Base-by-base conservation (phyloP, 352 stramenopile species). In the Globisporangium megalacanthum region DNA sequence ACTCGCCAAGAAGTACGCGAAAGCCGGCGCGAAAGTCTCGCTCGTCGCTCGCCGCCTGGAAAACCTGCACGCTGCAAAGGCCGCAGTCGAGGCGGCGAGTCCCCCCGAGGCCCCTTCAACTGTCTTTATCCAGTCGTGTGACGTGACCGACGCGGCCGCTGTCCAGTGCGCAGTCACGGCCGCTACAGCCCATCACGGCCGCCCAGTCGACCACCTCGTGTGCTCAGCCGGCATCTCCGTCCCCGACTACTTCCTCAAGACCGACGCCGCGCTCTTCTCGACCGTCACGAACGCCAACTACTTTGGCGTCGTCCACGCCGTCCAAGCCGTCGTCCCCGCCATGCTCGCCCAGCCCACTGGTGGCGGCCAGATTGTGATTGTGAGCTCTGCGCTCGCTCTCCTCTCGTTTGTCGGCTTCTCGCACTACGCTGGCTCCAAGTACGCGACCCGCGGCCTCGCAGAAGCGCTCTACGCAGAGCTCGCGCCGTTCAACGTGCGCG, bases 271-370 rank as follows among this genome's bases (percentile, higher is more conserved):
- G 46, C 66, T 89, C 15, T 85, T 79, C 72, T 79, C 70, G 67
- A 78, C 80, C 66, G 83, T 86, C 49, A 94, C 94, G 79, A 81
- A 94, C 54, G 69, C 93, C 53, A 92, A 95, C 68, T 95, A 93
- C 74, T 91, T 95, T 58, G 83, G 83, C 35, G 79, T 80, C 46
- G 65, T 95, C 25, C 69, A 94, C 65, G 61, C 77, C 13, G 78
- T 93, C 57, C 90, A 93, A 59, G 83, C 83, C 11, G 82, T 78
- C n/a, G 64, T 95, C 44, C 83, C 83, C 14, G 74, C 72, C 8
- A 94, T 95, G 83, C 69, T 92, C 39, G 50, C 73, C 36, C 69
- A 74, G 37, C 61, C 69, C 56, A n/a, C n/a, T n/a, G 70, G 89
- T 56, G 68, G 69, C 45, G 80, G 83, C 3, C 75, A 86, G 3